Conservation (phyloP, 768 basidiomycete genomes). For the Clitopilus passeckerianus region DNA sequence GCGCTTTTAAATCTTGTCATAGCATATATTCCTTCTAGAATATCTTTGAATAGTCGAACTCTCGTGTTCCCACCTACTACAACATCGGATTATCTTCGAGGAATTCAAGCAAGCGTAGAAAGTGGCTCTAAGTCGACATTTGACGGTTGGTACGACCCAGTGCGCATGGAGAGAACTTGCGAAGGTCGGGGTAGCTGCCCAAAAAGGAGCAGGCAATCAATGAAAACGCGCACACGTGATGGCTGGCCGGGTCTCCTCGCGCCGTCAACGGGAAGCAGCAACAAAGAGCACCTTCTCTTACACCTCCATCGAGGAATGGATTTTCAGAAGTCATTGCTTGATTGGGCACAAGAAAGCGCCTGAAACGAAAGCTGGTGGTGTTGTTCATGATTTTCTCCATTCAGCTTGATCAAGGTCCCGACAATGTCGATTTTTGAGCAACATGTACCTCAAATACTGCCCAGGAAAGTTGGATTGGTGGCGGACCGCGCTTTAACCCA, state of each 20-base stretch:
- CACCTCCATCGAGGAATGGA: background rate
- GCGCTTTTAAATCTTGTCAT: conserved; percentile 5
- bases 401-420: background rate
- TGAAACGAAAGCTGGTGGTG: background rate
- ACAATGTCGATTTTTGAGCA: background rate
- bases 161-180: background rate
- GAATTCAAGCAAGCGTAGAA: background rate
- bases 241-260: background rate
- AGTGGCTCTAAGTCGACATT: background rate
- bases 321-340: background rate
- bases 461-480: background rate
- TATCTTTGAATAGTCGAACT: background rate
- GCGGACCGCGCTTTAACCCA: background rate
- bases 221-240: conserved; percentile 4
- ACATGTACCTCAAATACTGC: background rate
- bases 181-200: conserved; percentile 1
- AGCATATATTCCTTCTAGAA: background rate
- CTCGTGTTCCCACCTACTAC: conserved; percentile 4
- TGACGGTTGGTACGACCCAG: background rate
- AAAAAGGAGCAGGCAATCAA: background rate
- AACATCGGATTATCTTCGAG: conserved; percentile 8
- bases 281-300: background rate
- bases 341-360: background rate
- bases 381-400: background rate
- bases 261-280: background rate